phyloP scores from a whole-genome alignment of 2,329 filamentous ascomycete species.

The Paracorniculantispora psalliotae region DNA sequence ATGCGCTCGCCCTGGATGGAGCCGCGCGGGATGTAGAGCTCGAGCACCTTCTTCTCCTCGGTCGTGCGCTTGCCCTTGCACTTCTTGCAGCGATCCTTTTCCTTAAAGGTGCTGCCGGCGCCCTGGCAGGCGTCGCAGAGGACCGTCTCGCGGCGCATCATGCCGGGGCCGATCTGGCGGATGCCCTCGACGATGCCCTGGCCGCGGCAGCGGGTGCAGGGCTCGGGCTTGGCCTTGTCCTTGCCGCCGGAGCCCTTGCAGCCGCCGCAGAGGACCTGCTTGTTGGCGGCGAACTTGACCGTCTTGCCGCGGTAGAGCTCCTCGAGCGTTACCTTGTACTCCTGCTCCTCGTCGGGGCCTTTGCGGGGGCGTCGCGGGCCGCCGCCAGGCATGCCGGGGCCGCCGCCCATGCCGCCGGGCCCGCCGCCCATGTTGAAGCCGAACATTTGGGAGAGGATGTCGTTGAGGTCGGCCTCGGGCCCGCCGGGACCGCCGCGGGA shows the following conservation, averaged over 20 bases:
- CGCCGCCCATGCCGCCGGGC: constrained; percentile 39
- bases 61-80: constrained; percentile 90
- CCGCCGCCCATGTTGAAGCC: constrained; percentile 62
- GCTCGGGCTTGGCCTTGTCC: constrained; percentile 78
- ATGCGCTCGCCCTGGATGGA: constrained; percentile 85
- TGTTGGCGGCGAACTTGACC: constrained; percentile 91
- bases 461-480: constrained; percentile 78
- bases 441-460: constrained; percentile 92
- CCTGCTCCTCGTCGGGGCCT: constrained; percentile 80
- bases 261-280: constrained; percentile 80
- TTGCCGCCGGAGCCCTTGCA: constrained; percentile 91
- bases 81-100: constrained; percentile 98
- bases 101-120: constrained; percentile 80
- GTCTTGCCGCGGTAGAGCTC: constrained; percentile 99
- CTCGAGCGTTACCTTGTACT: constrained; percentile 86
- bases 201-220: constrained; percentile 81
- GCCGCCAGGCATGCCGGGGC: constrained; percentile 34
- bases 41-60: constrained; percentile 87
- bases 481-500: constrained; percentile 61
- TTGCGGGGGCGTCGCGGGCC: constrained; percentile 59
- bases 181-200: constrained; percentile 71
- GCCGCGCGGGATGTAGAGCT: constrained; percentile 91
- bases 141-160: constrained; percentile 76
- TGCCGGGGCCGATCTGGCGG: constrained; percentile 77
- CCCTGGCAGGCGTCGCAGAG: constrained; percentile 80